phyloP scores from a whole-genome alignment of 192 early-diverging fungal genomes.

The Mortierella alpina region DNA sequence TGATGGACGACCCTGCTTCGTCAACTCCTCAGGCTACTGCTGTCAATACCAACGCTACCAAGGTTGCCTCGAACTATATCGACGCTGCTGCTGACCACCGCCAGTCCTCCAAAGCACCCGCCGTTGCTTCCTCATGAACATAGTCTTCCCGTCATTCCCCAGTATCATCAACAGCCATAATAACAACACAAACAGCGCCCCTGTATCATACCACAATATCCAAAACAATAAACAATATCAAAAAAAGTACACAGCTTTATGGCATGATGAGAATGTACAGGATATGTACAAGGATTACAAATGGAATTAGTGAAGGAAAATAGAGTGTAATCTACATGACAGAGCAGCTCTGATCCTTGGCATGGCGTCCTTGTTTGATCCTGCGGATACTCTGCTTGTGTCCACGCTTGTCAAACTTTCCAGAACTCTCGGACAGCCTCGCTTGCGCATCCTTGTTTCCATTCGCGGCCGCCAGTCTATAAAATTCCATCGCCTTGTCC shows the following conservation, averaged over 20 bases:
- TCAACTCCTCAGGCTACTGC: background rate
- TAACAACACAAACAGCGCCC: no score
- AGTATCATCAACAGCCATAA: no score
- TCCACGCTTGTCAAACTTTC: slow-evolving; percentile 17
- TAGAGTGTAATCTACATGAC: slow-evolving; percentile 25
- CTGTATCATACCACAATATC: no score
- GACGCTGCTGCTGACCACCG: no score
- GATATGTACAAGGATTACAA: background rate
- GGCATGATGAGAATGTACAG: no score
- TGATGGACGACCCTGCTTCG: slow-evolving; percentile 25
- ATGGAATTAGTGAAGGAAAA: no score
- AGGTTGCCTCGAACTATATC: no score
- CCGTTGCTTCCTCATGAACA: no score
- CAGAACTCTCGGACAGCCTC: slow-evolving; percentile 13
- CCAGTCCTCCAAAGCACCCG: no score
- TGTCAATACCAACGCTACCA: no score
- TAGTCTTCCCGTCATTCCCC: no score
- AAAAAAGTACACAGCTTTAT: background rate
- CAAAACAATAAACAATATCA: background rate
- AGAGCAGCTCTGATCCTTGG: slow-evolving; percentile 35
- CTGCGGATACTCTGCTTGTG: slow-evolving; percentile 35
- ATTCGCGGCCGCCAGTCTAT: slow-evolving; percentile 23
- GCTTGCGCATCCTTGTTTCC: slow-evolving; percentile 43
- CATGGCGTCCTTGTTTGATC: slow-evolving; percentile 31
- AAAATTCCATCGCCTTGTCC: slow-evolving; percentile 58